Base-by-base conservation (phyloP, 140 eudicot species). In the Oenanthe javanica region DNA sequence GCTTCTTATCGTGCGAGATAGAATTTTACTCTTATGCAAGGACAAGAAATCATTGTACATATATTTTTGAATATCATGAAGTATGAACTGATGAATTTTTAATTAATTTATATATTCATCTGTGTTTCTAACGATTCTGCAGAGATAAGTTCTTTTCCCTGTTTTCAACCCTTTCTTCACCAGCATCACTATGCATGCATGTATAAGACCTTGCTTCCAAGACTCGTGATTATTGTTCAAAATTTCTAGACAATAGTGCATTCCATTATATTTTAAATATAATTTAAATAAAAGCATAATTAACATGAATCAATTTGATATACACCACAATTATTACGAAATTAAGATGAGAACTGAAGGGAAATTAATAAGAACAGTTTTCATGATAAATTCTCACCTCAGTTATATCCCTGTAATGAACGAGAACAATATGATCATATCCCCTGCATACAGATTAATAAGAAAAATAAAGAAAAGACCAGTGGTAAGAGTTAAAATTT, bases 361-460 rank as follows among this genome's bases (percentile, higher is more conserved):
- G 23, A 45, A 16, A 77, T 77, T 12, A 36, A 66, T 48, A 48
- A 31, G 52, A 23, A 54, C 27, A 79, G 31, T 57, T 52, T 23
- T 79, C 49, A 67, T 45, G 38, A 50, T 25, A 75, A 75, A 5
- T 66, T 79, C 79, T 82, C 70, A 95, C 99, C 95, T 87, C 88
- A 40, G 73, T 79, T 84, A 90, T 87, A 79, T 95, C 97, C 87
- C 99, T 91, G 89, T 95, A 95, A 89, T 95, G 99, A 81, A 95
- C 99, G 67, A 95, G 96, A 78, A 95, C 99, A 85, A 95, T 95
- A 83, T 95, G 99, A 78, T 95, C 97, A 85, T 85, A 86, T 76
- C 87, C 89, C 89, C 99, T 95, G 91, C 64, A 55, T 57, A 82
- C 86, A 64, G 4, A 78, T 81, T 54, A 21, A 63, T 48, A 40